Base-by-base conservation (phyloP, 2,329 filamentous ascomycete species). In the Diaporthe australafricana region DNA sequence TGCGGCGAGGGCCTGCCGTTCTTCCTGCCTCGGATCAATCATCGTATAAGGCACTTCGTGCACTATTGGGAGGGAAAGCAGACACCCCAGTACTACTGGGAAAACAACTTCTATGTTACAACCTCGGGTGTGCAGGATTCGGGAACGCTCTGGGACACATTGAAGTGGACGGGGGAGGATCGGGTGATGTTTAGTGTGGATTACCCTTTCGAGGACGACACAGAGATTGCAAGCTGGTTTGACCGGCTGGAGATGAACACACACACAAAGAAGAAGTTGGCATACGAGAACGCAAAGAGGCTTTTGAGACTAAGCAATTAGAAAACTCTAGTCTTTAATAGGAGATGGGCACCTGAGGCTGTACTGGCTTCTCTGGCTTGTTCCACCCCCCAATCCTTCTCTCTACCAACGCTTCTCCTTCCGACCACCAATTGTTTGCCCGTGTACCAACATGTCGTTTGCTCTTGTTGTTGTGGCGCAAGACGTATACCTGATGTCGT, bases 1-100 rank as follows among this genome's bases (percentile, higher is more conserved):
- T 76, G 74, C 60, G 76, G 75, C 2, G 76, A 77, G 68, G 76
- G 74, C 5, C 22, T 77, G 1, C 73, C 75, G 2, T 77, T 76
- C 50, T 53, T 70, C 72, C 35, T 74, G 5, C 69, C 68, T 1
- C 74, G 75, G 0, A 73, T 68, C 17, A 50, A 70, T 17, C 56
- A 63, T 11, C 68, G 68, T 3, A 52, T 63, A 17, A 27, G 55
- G 32, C 55, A 63, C 30, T 62, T 63, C 17, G 48, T 47, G 45
- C 68, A 50, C 35, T 62, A 53, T 3, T 70, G 30, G 55, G 14
- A 47, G 20, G 68, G 68, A 2, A 52, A 70, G 7, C 56, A 63
- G 42, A 63, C 40, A 11, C 9, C 38, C 0, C 55, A 63, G 56
- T 63, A 70, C 55, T 70, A 70, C 68, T 70, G 55, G 55, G 55